Base-by-base conservation (phyloP, 192 early-diverging fungal species). In the Podila clonocystis region DNA sequence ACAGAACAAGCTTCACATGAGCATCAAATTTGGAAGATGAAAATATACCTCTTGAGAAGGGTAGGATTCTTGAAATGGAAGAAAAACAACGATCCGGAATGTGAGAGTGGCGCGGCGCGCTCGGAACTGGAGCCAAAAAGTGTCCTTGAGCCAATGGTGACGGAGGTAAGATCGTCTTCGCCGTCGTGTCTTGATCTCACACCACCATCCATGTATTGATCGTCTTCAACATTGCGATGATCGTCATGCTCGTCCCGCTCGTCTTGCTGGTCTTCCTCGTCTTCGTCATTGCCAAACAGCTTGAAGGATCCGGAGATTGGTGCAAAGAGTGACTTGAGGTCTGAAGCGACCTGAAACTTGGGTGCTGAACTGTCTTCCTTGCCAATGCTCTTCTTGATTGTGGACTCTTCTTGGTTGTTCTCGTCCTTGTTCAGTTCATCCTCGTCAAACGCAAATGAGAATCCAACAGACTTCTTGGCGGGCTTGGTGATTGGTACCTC, bases 241-340 rank as follows among this genome's bases (percentile, higher is more conserved):
- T 58, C 28, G 11, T 65, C 70, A 9, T 67, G 31, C 4, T 72
- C 73, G 11, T 65, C 70, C 3, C 63, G 31, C 4, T 72, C 73
- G 4, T 74, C 75, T 0, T 62, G 68, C 3, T 84, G 75, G 17
- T 74, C 68, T 3, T 67, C 71, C 8, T 73, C 74, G 1, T 71
- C 67, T 0, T 70, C 76, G 4, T 86, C 83, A 5, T 72, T 77
- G 45, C 85, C 87, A 69, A 88, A 88, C 30, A 88, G 24, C 38
- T 82, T 86, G 68, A 88, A 88, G 12, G 76, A 73, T 31, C 73
- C 82, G 63, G 73, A 50, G 1, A 64, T 20, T 7, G 77, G 77
- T 1, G 77, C 71, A 48, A 80, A 80, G 19, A 80, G 77, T 5
- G 77, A 80, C 62, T 73, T 80, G 20, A 80, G 77, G 55, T 80